Evolutionary conservation across 2,329 filamentous ascomycete genomes (phyloP), one percentile per base, ranked within the genome.

Genomic region (Fusarium albidum): DNA sequence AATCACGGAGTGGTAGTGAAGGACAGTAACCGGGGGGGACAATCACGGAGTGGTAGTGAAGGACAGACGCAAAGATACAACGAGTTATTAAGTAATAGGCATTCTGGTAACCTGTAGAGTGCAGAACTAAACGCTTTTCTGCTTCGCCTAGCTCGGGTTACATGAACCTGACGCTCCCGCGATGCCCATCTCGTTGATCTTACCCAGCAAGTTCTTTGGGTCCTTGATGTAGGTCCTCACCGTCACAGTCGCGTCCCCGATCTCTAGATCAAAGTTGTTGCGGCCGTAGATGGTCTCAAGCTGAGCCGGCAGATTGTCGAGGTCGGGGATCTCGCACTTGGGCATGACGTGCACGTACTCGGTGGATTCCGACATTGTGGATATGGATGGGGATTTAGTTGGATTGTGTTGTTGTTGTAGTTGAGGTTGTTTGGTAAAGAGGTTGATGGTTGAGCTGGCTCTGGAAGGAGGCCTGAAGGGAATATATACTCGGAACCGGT

Each of bases 271-370:
- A 9, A 35, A 26, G 10, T 40, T 41, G 0, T 29, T 39, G 17
- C 34, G 15, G 2, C 49, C 39, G 6, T 49, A 55, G 5, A 49
- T 49, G 17, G 40, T 31, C 6, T 40, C 33, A 1, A 53, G 18
- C 3, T 39, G 33, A 12, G 27, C 28, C 25, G 27, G 12, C 2
- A 40, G 15, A 8, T 32, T 43, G 2, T 31, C 25, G 1, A 29
- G 17, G 13, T 49, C 14, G 4, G 9, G 8, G 4, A 42, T 41
- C 13, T 42, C n/a, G 9, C 31, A 3, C 1, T 37, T 9, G 9
- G 49, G 12, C 5, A 49, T 41, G 4, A 37, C 42, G 10, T 52
- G 42, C 3, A 15, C 7, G n/a, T 51, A 13, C 3, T n/a, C 25
- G 4, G 18, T 25, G 9, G 15, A 21, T 15, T 51, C 34, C 5